Base-by-base conservation (phyloP, 1,139 yeast genomes). In the Suhomyces coccinellae region DNA sequence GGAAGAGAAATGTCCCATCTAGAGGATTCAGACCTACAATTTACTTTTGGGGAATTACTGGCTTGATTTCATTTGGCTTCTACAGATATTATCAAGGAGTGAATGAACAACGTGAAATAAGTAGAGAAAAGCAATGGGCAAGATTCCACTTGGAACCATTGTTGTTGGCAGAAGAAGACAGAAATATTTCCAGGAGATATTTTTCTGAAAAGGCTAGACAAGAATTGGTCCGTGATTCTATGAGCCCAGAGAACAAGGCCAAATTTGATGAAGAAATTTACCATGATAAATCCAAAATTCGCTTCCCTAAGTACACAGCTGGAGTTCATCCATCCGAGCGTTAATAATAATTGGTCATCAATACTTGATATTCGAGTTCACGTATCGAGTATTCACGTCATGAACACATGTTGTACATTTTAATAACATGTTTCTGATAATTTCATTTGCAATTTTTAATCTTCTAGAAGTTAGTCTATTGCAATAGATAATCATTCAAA, bases 1-100 rank as follows among this genome's bases (percentile, higher is more conserved):
- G 96, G 95, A 86, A 85, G 71, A 80, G 96, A 67, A 85, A 87
- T 65, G 70, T 88, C 49, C 96, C 96, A 31, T 71, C 95, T 3
- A 77, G 96, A 59, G 96, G 96, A 3, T 87, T 87, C 70, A 75
- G 95, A 53, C 93, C 95, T 15, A 70, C 82, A 40, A 72, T 87
- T 44, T 87, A 85, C 70, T 75, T 87, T 51, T 79, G 81, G 63
- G 81, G 85, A 33, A 66, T 86, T 48, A 69, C 80, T 30, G 87
- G 82, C 9, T 59, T 83, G 63, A 79, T 86, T 67, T 74, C 82
- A 5, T 86, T 80, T 61, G 96, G 96, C 8, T 86, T 83, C 70
- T 85, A 85, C 67, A 73, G 77, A 58, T 75, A 80, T 48, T 77
- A 79, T 57, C 71, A 77, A 53, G 93, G 91, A 38, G 85, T 84